phyloP scores from a whole-genome alignment of 257 asterid genomes.

The Solanum piurae region DNA sequence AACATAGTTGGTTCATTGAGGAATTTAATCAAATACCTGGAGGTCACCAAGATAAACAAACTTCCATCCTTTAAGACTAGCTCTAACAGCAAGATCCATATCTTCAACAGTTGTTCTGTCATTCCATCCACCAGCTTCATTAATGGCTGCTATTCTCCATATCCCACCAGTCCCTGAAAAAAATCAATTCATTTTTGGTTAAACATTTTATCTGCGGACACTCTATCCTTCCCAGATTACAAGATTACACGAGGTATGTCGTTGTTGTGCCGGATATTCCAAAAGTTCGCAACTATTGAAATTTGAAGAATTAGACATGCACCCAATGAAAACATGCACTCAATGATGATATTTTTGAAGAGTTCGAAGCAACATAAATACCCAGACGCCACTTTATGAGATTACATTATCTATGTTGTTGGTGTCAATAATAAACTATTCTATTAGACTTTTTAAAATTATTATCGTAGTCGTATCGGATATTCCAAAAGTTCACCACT shows the following conservation, averaged over 20 bases:
- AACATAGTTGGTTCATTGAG: neutral
- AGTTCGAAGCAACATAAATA: neutral
- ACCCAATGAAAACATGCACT: too few relatives aligned
- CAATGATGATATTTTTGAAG: neutral
- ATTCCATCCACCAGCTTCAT: constrained; percentile 98
- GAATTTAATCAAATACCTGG: constrained; percentile 32
- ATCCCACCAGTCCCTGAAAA: constrained; percentile 28
- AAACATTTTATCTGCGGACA: neutral
- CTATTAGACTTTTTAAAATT: neutral
- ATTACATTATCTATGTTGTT: neutral
- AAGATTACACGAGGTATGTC: neutral
- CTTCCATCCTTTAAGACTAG: constrained; percentile 94
- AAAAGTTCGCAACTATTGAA: too few relatives aligned
- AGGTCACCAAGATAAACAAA: constrained; percentile 84
- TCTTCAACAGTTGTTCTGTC: constrained; percentile 94
- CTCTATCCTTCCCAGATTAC: neutral
- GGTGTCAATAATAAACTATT: neutral
- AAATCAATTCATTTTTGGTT: neutral
- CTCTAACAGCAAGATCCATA: constrained; percentile 95
- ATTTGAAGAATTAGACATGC: neutral
- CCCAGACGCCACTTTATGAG: neutral
- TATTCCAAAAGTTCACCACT: neutral
- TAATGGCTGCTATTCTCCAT: constrained; percentile 88
- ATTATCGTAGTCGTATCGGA: fast-evolving
- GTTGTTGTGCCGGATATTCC: too few relatives aligned